These are phyloP conservation scores for Herpetospermum pedunculosum DNA, from an alignment of 306 rosid species.

Conservation along the genomic window DNA sequence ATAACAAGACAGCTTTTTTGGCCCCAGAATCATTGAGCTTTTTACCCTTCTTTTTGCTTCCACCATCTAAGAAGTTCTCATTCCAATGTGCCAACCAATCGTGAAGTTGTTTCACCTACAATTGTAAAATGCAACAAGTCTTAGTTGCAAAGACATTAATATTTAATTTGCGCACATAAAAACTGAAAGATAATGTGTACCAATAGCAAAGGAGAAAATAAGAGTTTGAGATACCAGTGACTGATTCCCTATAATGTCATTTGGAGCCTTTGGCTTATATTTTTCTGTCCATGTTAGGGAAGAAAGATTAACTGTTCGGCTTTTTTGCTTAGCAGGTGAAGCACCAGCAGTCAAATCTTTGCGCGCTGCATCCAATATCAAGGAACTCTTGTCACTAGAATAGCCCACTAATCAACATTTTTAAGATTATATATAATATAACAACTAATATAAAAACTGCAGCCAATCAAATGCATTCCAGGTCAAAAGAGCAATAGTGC, in stretches of 20 bases:
- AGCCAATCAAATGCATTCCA: not conserved
- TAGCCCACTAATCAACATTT: not conserved
- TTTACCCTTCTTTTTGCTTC: conserved; percentile 51
- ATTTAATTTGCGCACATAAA: not conserved
- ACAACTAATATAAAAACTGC: not conserved
- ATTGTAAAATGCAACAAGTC: not conserved
- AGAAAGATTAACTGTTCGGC: conserved; percentile 20
- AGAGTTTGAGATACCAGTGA: conserved; percentile 52
- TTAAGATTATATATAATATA: not conserved
- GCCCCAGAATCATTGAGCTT: conserved; percentile 46
- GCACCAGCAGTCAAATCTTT: conserved; percentile 33
- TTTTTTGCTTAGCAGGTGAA: conserved; percentile 30
- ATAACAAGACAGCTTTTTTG: conserved; percentile 68
- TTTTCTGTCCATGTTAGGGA: conserved; percentile 74
- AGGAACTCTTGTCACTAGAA: conserved; percentile 14
- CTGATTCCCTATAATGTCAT: conserved; percentile 76
- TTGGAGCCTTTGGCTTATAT: conserved; percentile 60
- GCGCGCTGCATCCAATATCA: conserved; percentile 23
- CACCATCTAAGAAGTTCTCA: conserved; percentile 58
- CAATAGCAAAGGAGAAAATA: conserved; percentile 6
- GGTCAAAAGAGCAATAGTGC: too few species aligned
- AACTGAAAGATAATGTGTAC: not conserved
- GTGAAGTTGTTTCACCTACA: conserved; percentile 76
- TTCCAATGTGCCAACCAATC: conserved; percentile 84
- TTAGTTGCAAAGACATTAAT: not conserved